Evolutionary conservation across 2,329 filamentous ascomycete genomes (phyloP).

Genomic region (Cryoendolithus antarcticus): DNA sequence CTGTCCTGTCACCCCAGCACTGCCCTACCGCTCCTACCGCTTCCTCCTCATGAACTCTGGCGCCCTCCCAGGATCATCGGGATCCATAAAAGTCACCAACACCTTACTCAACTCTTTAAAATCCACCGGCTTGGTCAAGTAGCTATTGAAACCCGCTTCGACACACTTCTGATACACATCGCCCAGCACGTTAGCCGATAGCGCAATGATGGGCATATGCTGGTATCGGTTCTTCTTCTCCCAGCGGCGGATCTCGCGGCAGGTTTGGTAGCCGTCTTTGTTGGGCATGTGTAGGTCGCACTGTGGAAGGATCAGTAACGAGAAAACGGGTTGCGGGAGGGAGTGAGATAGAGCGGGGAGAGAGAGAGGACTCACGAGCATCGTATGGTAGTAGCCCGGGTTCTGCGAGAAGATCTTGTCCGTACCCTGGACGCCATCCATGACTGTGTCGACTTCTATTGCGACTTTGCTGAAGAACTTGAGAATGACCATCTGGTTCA

Average conservation of each 20-base stretch:
- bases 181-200: constrained; percentile 78
- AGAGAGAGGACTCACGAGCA: constrained; percentile 48
- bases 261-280: constrained; percentile 80
- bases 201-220: constrained; percentile 66
- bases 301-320: constrained; percentile 29
- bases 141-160: constrained; percentile 71
- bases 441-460: constrained; percentile 60
- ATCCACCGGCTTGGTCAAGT: constrained; percentile 77
- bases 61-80: constrained; percentile 29
- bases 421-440: constrained; percentile 68
- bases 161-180: constrained; percentile 75
- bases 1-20: no score
- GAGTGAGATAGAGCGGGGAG: background rate
- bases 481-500: constrained; percentile 69
- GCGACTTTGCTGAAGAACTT: constrained; percentile 69
- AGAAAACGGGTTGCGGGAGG: no score
- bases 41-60: constrained; percentile 34
- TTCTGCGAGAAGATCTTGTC: constrained; percentile 57
- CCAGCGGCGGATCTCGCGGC: constrained; percentile 69
- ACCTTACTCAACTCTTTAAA: constrained; percentile 69
- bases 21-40: background rate
- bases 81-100: constrained; percentile 46
- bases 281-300: constrained; percentile 86
- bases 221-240: constrained; percentile 46
- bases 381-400: constrained; percentile 62